A percentile compares a stretch with the other conserved stretches of the same genome.
Evolutionary conservation across 305 asterid genomes (phyloP).

Genomic region (Euphrasia arctica): DNA sequence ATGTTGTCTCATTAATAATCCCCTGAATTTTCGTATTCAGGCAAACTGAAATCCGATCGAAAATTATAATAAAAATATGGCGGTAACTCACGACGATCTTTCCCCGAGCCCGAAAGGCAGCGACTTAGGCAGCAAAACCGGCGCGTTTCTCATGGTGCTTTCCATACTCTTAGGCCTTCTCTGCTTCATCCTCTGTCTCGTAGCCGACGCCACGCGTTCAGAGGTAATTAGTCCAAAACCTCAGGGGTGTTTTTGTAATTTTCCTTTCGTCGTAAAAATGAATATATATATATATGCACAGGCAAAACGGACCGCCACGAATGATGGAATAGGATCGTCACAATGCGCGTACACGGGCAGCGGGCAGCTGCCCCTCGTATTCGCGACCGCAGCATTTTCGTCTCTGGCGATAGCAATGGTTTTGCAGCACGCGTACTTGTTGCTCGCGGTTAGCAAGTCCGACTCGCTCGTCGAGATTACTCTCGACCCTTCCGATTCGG

Average conservation of each 20-base stretch:
- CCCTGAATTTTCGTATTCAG: neutral
- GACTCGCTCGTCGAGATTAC: conserved; percentile 38
- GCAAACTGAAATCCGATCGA: neutral
- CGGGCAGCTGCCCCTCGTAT: conserved; percentile 62
- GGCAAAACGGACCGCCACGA: conserved; percentile 44
- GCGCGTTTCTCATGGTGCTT: conserved; percentile 55
- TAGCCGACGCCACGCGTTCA: conserved; percentile 74
- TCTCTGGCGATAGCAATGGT: conserved; percentile 74
- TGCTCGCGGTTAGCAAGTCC: conserved; percentile 60
- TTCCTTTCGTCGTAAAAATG: neutral
- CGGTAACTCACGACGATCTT: conserved; percentile 85
- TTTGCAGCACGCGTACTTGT: conserved; percentile 62
- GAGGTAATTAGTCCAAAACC: conserved; percentile 36
- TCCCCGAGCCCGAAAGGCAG: conserved; percentile 49
- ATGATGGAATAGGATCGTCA: conserved; percentile 30
- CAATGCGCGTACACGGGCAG: conserved; percentile 56
- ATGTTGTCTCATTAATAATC: neutral
- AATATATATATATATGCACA: conserved; percentile 32
- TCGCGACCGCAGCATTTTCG: conserved; percentile 67
- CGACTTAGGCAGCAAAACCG: conserved; percentile 65
- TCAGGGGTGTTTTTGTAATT: neutral
- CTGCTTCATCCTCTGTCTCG: conserved; percentile 79
- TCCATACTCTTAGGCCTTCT: conserved; percentile 63
- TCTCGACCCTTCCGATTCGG: conserved; percentile 54
- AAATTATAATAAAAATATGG: conserved; percentile 48